Percentiles rank a stretch among this genome's conserved stretches.
phyloP scores from a whole-genome alignment of 2,329 filamentous ascomycete species.

The Stemphylium beticola region DNA sequence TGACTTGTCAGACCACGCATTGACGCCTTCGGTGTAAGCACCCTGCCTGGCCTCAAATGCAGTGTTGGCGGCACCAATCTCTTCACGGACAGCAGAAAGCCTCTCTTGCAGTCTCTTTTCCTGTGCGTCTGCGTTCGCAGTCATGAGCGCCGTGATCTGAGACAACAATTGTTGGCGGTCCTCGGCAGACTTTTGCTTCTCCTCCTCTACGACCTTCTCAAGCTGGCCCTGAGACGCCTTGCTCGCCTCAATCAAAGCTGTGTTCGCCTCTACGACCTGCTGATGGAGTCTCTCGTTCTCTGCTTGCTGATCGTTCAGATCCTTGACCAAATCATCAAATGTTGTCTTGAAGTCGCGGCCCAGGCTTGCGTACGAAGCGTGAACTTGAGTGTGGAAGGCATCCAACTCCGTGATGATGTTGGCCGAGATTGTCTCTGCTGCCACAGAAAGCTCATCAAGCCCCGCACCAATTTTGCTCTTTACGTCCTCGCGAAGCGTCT shows the following conservation, averaged over 20 bases:
- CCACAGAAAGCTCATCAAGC: conserved; percentile 78
- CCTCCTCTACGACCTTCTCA: conserved; percentile 74
- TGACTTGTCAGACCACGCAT: conserved; percentile 74
- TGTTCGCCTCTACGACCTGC: conserved; percentile 74
- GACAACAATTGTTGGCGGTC: conserved; percentile 76
- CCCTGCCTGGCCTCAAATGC: conserved; percentile 69
- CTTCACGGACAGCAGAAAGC: conserved; percentile 67
- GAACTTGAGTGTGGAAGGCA: conserved; percentile 81
- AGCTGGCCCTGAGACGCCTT: conserved; percentile 70
- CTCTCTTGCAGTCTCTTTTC: conserved; percentile 71
- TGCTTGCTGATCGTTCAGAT: conserved; percentile 75
- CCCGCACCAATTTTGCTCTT: conserved; percentile 86
- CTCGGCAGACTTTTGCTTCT: conserved; percentile 72
- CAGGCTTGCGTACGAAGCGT: conserved; percentile 81
- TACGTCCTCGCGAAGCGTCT: conserved; percentile 84
- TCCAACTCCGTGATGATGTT: conserved; percentile 87
- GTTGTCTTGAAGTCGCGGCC: conserved; percentile 85
- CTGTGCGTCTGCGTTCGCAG: conserved; percentile 74
- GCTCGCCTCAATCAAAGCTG: conserved; percentile 71
- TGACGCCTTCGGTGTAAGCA: conserved; percentile 74
- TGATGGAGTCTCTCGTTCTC: conserved; percentile 76
- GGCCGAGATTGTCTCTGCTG: conserved; percentile 85
- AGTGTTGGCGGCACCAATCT: conserved; percentile 68
- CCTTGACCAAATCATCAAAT: conserved; percentile 80
- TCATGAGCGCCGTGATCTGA: conserved; percentile 80